Evolutionary conservation across 108 stramenopile genomes (phyloP).

Genomic region (Cyclotella sp.): DNA sequence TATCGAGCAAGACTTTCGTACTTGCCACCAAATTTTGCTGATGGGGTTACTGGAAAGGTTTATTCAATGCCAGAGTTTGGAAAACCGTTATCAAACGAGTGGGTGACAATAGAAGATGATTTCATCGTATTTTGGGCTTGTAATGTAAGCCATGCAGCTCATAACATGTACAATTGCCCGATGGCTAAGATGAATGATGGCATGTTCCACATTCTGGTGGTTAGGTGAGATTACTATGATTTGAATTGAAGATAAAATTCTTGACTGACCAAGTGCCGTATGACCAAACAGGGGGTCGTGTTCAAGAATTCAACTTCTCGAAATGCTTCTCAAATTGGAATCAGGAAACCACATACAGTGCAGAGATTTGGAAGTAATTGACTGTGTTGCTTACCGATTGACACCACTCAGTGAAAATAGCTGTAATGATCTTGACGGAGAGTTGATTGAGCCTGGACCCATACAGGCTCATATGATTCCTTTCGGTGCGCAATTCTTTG

Average conservation of each 20-base stretch:
- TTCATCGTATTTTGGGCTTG: slow-evolving; percentile 89
- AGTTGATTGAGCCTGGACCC: slow-evolving; percentile 84
- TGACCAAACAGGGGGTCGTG: slow-evolving; percentile 35
- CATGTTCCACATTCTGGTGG: slow-evolving; percentile 77
- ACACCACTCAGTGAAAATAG: slow-evolving; percentile 67
- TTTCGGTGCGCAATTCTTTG: slow-evolving; percentile 56
- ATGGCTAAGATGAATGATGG: slow-evolving; percentile 75
- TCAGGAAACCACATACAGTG: slow-evolving; percentile 72
- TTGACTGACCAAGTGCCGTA: not conserved
- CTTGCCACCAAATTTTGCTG: slow-evolving; percentile 44
- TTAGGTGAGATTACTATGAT: slow-evolving; percentile 55
- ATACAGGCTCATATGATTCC: slow-evolving; percentile 76
- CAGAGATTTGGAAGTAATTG: slow-evolving; percentile 62
- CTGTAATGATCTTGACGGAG: slow-evolving; percentile 89
- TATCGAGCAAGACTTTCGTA: slow-evolving; percentile 82
- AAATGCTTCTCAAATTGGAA: slow-evolving; percentile 74
- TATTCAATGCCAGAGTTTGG: slow-evolving; percentile 59
- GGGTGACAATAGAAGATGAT: slow-evolving; percentile 73
- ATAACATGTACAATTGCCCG: slow-evolving; percentile 70
- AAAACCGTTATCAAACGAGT: slow-evolving; percentile 58
- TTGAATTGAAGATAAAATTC: not conserved
- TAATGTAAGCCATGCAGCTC: slow-evolving; percentile 76
- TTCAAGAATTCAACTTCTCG: slow-evolving; percentile 59
- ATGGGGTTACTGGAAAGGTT: not conserved
- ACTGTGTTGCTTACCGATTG: slow-evolving; percentile 82